Evolutionary conservation across 495 filamentous ascomycete genomes (phyloP), one percentile per base, ranked within the genome.

Genomic region (Penicillium antarcticum): DNA sequence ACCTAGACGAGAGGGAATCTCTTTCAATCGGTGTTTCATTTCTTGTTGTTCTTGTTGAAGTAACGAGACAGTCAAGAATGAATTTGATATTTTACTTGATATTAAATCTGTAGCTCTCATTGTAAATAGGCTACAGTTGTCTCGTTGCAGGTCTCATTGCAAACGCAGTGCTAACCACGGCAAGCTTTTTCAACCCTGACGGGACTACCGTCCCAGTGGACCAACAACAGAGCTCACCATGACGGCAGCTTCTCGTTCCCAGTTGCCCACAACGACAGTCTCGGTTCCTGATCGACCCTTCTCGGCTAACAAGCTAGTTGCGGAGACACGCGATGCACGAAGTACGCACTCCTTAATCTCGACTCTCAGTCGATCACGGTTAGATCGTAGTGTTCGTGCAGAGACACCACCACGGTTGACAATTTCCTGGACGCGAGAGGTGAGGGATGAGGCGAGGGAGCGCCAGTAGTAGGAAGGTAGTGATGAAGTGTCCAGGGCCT

Each of bases 231-330:
- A 84, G 47, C 87, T 85, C 45, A 95, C 87, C 91, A 98, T 96
- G 31, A 98, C 92, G 5, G 92, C 92, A 23, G 92, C 87, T 70
- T 97, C 94, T 48, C 92, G 81, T 62, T 97, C 95, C 86, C 90
- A 96, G 45, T 76, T 79, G 34, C 79, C 75, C 46, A 69, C 72
- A 37, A 66, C 70, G 5, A 63, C 61, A 0, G 66, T 68, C 11
- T 71, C 58, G 5, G 51, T 52, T n/a, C 74, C 61, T 35, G 60
- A 73, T 71, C 61, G 71, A 66, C 67, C 56, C 19, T 65, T 69
- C 34, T 73, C 74, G 12, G 61, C 58, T 49, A 75, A 73, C 0
- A 61, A 51, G 14, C 60, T 64, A 16, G 75, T 72, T 63, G 50
- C 74, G 71, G 89, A 84, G 19, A 90, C 72, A 44, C 79, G 76